A percentile compares a stretch with the other conserved stretches of the same genome.
Evolutionary conservation across 2,329 filamentous ascomycete genomes (phyloP).

Genomic region (Pseudonectria buxi): DNA sequence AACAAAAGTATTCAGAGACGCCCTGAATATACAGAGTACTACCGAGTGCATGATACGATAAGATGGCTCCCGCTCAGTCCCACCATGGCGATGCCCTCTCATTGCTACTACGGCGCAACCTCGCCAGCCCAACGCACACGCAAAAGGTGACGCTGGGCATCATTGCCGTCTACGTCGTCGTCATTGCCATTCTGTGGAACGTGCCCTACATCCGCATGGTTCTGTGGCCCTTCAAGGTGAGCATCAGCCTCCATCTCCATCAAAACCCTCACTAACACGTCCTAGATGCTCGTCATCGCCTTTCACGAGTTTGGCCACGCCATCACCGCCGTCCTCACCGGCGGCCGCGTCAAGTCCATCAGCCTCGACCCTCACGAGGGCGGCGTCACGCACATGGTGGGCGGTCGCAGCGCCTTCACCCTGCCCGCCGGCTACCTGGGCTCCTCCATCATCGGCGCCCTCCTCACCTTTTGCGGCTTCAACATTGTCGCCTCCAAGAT

Average conservation of each 20-base stretch:
- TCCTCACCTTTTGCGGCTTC: slow-evolving; percentile 75
- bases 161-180: slow-evolving; percentile 64
- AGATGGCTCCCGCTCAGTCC: neutral
- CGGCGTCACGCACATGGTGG: slow-evolving; percentile 70
- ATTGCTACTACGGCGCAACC: slow-evolving; percentile 41
- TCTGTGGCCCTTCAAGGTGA: slow-evolving; percentile 75
- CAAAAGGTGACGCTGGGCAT: slow-evolving; percentile 65
- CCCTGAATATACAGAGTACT: too few relatives aligned
- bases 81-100: slow-evolving; percentile 8
- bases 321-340: slow-evolving; percentile 63
- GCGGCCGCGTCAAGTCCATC: slow-evolving; percentile 67
- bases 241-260: slow-evolving; percentile 2
- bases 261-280: too few relatives aligned
- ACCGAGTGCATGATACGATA: too few relatives aligned
- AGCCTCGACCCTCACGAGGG: slow-evolving; percentile 71
- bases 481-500: slow-evolving; percentile 75
- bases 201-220: slow-evolving; percentile 67
- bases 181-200: slow-evolving; percentile 74
- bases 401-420: slow-evolving; percentile 63
- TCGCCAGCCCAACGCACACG: slow-evolving; percentile 56
- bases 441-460: slow-evolving; percentile 67
- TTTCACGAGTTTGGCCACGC: slow-evolving; percentile 79
- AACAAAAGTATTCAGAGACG: too few relatives aligned
- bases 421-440: slow-evolving; percentile 74
- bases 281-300: slow-evolving; percentile 72